Evolutionary conservation across 768 basidiomycete species (phyloP).

Genomic region (Aureoboletus auriporus): DNA sequence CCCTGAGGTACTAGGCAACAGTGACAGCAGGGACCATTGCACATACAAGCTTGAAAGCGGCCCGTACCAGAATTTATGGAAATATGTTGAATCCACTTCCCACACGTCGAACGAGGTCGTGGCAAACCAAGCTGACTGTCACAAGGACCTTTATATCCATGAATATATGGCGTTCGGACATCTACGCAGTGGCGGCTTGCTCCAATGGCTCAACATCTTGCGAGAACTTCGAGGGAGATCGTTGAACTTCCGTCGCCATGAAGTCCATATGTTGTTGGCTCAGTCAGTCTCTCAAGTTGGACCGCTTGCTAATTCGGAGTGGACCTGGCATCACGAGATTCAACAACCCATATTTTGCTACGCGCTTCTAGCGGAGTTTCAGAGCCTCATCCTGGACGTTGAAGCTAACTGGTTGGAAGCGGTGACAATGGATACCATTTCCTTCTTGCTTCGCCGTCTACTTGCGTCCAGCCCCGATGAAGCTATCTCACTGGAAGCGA

Average conservation of each 20-base stretch:
- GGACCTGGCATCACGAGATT: slow-evolving; percentile 41
- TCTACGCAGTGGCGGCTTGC: slow-evolving; percentile 40
- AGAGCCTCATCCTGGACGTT: slow-evolving; percentile 30
- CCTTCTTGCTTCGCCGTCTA: slow-evolving; percentile 33
- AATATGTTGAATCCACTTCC: slow-evolving; percentile 30
- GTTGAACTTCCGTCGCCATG: slow-evolving; percentile 35
- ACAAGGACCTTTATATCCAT: slow-evolving; percentile 37
- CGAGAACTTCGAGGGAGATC: slow-evolving; percentile 35
- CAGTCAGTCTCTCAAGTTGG: slow-evolving; percentile 29
- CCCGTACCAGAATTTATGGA: slow-evolving; percentile 34
- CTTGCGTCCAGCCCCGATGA: slow-evolving; percentile 22
- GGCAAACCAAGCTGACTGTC: slow-evolving; percentile 41
- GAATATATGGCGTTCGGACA: slow-evolving; percentile 41
- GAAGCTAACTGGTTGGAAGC: slow-evolving; percentile 39
- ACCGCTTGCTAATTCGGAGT: slow-evolving; percentile 6
- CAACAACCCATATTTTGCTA: slow-evolving; percentile 27
- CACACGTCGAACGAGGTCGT: slow-evolving; percentile 41
- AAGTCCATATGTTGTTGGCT: slow-evolving; percentile 37
- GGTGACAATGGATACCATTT: slow-evolving; percentile 27
- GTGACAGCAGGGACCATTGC: slow-evolving; percentile 21
- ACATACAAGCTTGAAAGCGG: slow-evolving; percentile 29
- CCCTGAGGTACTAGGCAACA: slow-evolving; percentile 5
- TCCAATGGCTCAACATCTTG: slow-evolving; percentile 37
- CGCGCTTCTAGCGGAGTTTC: slow-evolving; percentile 32
- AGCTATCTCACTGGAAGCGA: slow-evolving; percentile 15